Evolutionary conservation across 2,329 filamentous ascomycete genomes (phyloP).

Genomic region (Colletotrichum tropicale): DNA sequence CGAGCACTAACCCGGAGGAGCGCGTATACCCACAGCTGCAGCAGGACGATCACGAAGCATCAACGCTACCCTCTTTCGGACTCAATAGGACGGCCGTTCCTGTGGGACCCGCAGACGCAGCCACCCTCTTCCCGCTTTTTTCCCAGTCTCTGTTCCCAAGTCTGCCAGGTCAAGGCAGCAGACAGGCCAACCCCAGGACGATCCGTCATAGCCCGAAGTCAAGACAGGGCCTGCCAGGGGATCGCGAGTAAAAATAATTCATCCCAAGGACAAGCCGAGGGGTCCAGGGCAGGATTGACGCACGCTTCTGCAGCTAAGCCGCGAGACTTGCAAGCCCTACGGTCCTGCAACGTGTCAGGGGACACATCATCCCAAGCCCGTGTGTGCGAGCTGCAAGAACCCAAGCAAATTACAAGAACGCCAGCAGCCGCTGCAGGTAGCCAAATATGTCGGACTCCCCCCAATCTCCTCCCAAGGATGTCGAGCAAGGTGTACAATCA

Average conservation of each 20-base stretch:
- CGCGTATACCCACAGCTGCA: slow-evolving; percentile 21
- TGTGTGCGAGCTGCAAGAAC: slow-evolving; percentile 58
- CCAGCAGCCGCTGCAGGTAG: slow-evolving; percentile 69
- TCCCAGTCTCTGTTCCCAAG: slow-evolving; percentile 26
- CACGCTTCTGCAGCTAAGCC: slow-evolving; percentile 61
- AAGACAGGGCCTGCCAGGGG: slow-evolving; percentile 32
- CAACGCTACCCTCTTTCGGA: slow-evolving; percentile 13
- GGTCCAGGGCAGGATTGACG: slow-evolving; percentile 48
- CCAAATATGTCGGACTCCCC: slow-evolving; percentile 90
- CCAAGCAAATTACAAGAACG: slow-evolving; percentile 64
- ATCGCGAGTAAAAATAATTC: slow-evolving; percentile 34
- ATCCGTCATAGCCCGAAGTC: slow-evolving; percentile 52
- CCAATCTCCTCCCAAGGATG: slow-evolving; percentile 91
- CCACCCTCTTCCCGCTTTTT: slow-evolving; percentile 31
- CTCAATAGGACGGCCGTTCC: slow-evolving; percentile 24
- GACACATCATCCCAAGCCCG: slow-evolving; percentile 63
- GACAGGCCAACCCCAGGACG: slow-evolving; percentile 14
- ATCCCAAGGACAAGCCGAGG: slow-evolving; percentile 14
- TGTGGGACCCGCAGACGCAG: slow-evolving; percentile 41
- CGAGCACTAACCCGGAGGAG: slow-evolving; percentile 18
- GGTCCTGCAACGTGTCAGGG: slow-evolving; percentile 65
- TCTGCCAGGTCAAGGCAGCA: slow-evolving; percentile 31
- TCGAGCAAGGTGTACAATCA: slow-evolving; percentile 91
- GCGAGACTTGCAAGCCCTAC: slow-evolving; percentile 57
- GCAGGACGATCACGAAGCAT: slow-evolving; percentile 20